A percentile compares a stretch with the other conserved stretches of the same genome.
phyloP scores from a whole-genome alignment of 768 basidiomycete genomes.

The Pleurotus tuber-regium region DNA sequence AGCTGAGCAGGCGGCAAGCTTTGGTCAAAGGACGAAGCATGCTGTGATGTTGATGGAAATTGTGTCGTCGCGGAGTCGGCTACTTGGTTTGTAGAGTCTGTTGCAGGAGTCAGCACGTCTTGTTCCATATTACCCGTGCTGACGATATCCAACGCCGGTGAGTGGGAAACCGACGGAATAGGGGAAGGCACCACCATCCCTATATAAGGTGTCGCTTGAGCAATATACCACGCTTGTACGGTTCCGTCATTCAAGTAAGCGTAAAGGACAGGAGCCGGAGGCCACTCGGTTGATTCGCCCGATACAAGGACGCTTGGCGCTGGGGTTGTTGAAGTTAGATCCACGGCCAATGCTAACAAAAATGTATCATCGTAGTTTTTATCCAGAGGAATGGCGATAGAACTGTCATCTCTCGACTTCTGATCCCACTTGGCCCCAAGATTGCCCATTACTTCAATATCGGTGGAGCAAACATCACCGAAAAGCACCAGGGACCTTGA shows the following conservation, averaged over 20 bases:
- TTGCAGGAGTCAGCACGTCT: slow-evolving; percentile 5
- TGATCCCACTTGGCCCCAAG: slow-evolving; percentile 43
- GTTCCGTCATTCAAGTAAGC: slow-evolving; percentile 81
- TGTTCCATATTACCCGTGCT: slow-evolving; percentile 14
- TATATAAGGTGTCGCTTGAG: slow-evolving; percentile 48
- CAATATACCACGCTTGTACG: slow-evolving; percentile 66
- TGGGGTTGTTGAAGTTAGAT: slow-evolving; percentile 44
- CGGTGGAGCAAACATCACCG: slow-evolving; percentile 44
- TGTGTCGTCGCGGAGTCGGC: too few species aligned
- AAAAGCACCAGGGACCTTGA: slow-evolving; percentile 41
- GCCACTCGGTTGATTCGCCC: slow-evolving; percentile 9
- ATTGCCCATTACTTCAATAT: slow-evolving; percentile 45
- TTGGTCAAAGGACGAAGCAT: too few species aligned
- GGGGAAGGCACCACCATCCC: slow-evolving; percentile 43
- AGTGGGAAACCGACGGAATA: slow-evolving; percentile 12
- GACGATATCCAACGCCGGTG: slow-evolving; percentile 20
- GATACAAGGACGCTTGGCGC: slow-evolving; percentile 1
- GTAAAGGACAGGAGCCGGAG: slow-evolving; percentile 58
- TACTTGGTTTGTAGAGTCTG: background rate
- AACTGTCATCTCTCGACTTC: slow-evolving; percentile 37
- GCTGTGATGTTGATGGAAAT: background rate
- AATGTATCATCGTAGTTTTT: slow-evolving; percentile 69
- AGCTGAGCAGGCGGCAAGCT: too few species aligned
- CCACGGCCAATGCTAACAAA: slow-evolving; percentile 60
- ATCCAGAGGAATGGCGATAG: slow-evolving; percentile 61